These are phyloP conservation scores for Acer negundo DNA, from an alignment of 345 rosid genomes.

Conservation along the genomic window DNA sequence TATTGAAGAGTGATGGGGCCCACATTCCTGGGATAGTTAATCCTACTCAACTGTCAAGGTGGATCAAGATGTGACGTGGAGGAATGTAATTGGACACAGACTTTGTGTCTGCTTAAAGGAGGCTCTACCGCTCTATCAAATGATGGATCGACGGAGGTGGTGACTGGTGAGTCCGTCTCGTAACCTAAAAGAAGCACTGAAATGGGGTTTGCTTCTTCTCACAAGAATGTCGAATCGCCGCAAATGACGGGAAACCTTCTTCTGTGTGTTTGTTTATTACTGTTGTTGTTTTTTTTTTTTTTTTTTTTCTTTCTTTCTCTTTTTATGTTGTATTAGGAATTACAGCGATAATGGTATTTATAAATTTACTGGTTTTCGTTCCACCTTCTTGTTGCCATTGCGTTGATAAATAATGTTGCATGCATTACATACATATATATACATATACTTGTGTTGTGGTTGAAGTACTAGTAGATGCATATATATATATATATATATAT, in stretches of 20 bases:
- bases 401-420: background rate
- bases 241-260: background rate
- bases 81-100: background rate
- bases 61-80: slow-evolving; percentile 67
- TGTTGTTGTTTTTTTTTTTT: background rate
- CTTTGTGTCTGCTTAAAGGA: background rate
- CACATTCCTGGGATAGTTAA: slow-evolving; percentile 73
- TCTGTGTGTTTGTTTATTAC: background rate
- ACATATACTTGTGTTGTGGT: background rate
- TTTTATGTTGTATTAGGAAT: background rate
- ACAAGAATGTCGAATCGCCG: background rate
- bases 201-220: background rate
- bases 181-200: background rate
- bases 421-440: background rate
- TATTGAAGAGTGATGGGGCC: slow-evolving; percentile 57
- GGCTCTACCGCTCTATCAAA: too few relatives aligned
- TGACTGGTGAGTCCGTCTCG: slow-evolving; percentile 2
- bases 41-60: slow-evolving; percentile 65
- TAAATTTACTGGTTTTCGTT: background rate
- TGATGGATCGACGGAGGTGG: background rate
- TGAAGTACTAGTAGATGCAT: too few relatives aligned
- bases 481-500: too few relatives aligned
- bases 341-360: background rate
- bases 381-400: background rate
- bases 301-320: too few relatives aligned